Percentiles rank a stretch among this genome's conserved stretches.
Evolutionary conservation across 2,329 filamentous ascomycete species (phyloP).

Genomic region (Dendrostoma leiphaemia): DNA sequence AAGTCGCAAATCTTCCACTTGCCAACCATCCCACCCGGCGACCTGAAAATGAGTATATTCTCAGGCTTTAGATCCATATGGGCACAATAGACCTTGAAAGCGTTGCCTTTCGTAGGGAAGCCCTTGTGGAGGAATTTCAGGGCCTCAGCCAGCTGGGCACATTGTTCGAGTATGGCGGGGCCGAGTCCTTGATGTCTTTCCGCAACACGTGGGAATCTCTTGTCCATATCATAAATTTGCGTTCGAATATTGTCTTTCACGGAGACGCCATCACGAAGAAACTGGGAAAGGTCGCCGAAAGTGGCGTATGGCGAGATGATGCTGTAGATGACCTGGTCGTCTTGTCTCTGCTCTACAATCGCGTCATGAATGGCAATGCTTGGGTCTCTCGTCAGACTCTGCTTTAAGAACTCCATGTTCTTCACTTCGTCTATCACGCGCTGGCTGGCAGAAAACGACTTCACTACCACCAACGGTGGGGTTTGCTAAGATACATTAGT

Average conservation of each 20-base stretch:
- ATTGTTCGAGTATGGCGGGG: constrained; percentile 8
- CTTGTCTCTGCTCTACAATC: constrained; percentile 7
- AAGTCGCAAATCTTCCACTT: constrained; percentile 18
- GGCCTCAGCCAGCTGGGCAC: constrained; percentile 8
- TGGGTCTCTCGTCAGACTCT: background rate
- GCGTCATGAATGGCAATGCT: constrained; percentile 16
- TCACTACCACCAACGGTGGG: constrained; percentile 7
- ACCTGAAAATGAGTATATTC: constrained; percentile 15
- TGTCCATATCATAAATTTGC: background rate
- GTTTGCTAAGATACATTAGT: background rate
- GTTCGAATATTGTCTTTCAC: background rate
- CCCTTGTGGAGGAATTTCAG: constrained; percentile 17
- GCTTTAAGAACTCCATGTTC: constrained; percentile 16
- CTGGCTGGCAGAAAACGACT: constrained; percentile 6
- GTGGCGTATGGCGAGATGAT: constrained; percentile 14
- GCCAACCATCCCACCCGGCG: constrained; percentile 2
- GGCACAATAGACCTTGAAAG: constrained; percentile 10
- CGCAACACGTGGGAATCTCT: background rate
- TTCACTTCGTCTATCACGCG: constrained; percentile 7
- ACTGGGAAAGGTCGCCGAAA: constrained; percentile 15
- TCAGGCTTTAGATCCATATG: constrained; percentile 18
- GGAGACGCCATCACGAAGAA: constrained; percentile 4
- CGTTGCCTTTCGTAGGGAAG: constrained; percentile 3
- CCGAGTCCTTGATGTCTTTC: background rate
- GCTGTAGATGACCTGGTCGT: constrained; percentile 1